Evolutionary conservation across 1,139 yeast species (phyloP).

Genomic region (Oligophagozyma castellii): DNA sequence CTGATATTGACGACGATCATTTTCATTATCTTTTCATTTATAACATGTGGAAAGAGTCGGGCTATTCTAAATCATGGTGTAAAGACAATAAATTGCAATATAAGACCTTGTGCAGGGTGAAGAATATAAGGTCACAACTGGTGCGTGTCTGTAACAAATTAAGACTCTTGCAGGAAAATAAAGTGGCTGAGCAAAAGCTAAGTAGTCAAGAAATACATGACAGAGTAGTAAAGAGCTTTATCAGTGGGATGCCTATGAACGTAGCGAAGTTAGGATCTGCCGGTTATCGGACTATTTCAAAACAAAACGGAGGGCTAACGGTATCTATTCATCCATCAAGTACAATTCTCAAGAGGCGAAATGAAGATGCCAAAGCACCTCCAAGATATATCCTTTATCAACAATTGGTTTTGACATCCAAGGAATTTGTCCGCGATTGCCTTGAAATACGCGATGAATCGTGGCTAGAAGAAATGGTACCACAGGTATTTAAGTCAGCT

Average conservation of each 20-base stretch:
- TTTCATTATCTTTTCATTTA: conserved; percentile 60
- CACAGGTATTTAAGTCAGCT: conserved; percentile 31
- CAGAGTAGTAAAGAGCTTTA: conserved; percentile 51
- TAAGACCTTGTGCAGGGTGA: conserved; percentile 54
- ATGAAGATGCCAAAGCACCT: conserved; percentile 42
- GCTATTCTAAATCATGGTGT: conserved; percentile 73
- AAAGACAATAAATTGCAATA: conserved; percentile 70
- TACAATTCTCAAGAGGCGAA: conserved; percentile 13
- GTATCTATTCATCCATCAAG: conserved; percentile 74
- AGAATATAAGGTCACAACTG: conserved; percentile 64
- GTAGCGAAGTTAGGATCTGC: conserved; percentile 53
- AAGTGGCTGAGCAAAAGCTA: conserved; percentile 8
- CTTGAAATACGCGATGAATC: conserved; percentile 49
- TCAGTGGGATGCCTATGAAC: conserved; percentile 76
- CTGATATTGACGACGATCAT: conserved; percentile 49
- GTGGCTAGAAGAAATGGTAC: conserved; percentile 53
- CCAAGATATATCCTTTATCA: conserved; percentile 63
- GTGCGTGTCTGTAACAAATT: conserved; percentile 45
- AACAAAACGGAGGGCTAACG: conserved; percentile 21
- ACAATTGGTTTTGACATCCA: conserved; percentile 74
- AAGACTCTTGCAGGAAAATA: conserved; percentile 28
- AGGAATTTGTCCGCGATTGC: conserved; percentile 83
- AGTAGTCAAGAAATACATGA: conserved; percentile 14
- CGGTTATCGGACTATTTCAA: conserved; percentile 43
- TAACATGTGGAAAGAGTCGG: conserved; percentile 61